A percentile compares a stretch with the other conserved stretches of the same genome.
These are phyloP conservation scores for Pinus taeda DNA, from an alignment of 75 land plant genomes.

Conservation along the genomic window DNA sequence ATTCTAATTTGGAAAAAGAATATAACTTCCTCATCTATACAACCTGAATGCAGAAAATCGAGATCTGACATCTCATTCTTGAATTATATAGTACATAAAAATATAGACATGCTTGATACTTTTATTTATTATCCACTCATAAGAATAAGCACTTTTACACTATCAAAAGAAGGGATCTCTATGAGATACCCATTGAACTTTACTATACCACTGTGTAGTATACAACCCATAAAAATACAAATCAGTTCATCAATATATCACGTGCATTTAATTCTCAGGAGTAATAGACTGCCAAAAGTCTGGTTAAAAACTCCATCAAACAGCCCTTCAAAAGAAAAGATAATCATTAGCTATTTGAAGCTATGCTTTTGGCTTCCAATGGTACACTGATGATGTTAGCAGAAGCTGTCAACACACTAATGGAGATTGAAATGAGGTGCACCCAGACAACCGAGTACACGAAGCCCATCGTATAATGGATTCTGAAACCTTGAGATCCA, in stretches of 20 bases:
- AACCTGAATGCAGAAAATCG: too few relatives aligned
- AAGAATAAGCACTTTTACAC: neutral
- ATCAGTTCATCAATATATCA: conserved; percentile 1
- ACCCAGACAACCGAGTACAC: conserved; percentile 47
- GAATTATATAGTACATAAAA: too few relatives aligned
- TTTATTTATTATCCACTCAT: neutral
- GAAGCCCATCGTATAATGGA: conserved; percentile 72
- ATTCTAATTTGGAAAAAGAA: too few relatives aligned
- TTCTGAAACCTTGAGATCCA: conserved; percentile 53
- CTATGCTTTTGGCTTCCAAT: neutral
- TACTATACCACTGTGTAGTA: conserved; percentile 1
- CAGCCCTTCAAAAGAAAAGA: conserved; percentile 3
- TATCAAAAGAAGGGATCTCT: neutral
- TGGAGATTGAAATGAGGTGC: conserved; percentile 51
- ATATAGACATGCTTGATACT: too few relatives aligned
- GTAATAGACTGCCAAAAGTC: conserved; percentile 1
- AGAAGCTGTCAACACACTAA: conserved; percentile 41
- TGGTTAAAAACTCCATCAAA: conserved; percentile 6
- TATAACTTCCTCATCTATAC: too few relatives aligned
- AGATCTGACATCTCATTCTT: too few relatives aligned
- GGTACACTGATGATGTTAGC: conserved; percentile 1
- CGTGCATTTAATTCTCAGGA: neutral
- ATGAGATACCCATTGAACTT: neutral
- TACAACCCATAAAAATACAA: conserved; percentile 9
- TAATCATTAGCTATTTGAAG: neutral